Evolutionary conservation across 2,329 filamentous ascomycete species (phyloP), one percentile per base, ranked within the genome.

Genomic region (Fusarium stilboides): DNA sequence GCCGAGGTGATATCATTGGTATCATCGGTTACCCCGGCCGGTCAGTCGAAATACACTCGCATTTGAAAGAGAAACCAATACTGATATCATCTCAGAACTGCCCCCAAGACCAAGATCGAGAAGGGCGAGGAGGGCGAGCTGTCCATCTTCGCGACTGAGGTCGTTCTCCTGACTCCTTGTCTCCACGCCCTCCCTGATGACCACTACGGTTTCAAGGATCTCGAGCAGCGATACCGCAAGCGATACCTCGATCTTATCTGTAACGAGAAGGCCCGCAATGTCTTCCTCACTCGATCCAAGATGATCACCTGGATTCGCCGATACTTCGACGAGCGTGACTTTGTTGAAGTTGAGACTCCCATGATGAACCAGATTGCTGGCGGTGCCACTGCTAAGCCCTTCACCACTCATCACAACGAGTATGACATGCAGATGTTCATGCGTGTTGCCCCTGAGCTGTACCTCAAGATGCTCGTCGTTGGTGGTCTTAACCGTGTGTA

Each of bases 281-380:
- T 94, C 60, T 92, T 98, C 80, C 87, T 94, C 75, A 94, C 92
- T 39, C 89, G 96, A 57, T 89, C 93, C 76, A 94, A 93, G 87
- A 94, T 98, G 76, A 89, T 97, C 77, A 90, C 88, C 65, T 98
- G 94, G 78, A 92, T 99, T 72, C 93, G 96, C 72, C 88, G 89
- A 75, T 99, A 91, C 86, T 93, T 99, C 74, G 93, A 98, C 75
- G 88, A 91, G 73, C 88, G 91, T 55, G 93, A 95, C 75, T 99
- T 99, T 80, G 86, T 94, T 57, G 94, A 98, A 80, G 94, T 98
- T 26, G 94, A 98, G 83, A 99, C 96, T 1, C 95, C 96, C 7
- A 98, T 98, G 89, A 94, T 99, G 88, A 97, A 97, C 79, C 89
- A 92, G 76, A 97, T 97, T 77, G 94, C 96, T 31, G 97, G 96